These are phyloP conservation scores for Exidia glandulosa DNA, from an alignment of 768 basidiomycete genomes.

Conservation along the genomic window DNA sequence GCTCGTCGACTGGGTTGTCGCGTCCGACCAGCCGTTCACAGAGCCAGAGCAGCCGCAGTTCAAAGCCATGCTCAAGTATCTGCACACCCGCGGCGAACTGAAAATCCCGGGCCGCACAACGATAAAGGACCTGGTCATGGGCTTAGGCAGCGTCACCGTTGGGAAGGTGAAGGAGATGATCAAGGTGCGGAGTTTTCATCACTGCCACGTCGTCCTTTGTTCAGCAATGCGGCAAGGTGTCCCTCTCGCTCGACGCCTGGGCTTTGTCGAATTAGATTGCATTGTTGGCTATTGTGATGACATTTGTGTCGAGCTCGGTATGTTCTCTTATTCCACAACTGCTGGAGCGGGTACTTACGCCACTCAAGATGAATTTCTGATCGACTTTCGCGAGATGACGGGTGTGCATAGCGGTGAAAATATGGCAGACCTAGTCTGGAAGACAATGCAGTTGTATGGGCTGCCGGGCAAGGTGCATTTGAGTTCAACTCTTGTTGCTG, in stretches of 20 bases:
- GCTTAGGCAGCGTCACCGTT: constrained; percentile 8
- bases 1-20: constrained; percentile 8
- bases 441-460: constrained; percentile 17
- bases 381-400: constrained; percentile 25
- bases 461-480: constrained; percentile 13
- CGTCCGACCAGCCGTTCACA: constrained; percentile 13
- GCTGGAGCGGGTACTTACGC: too few species aligned
- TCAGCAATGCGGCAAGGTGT: constrained; percentile 9
- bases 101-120: constrained; percentile 4
- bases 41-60: constrained; percentile 12
- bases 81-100: constrained; percentile 3
- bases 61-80: constrained; percentile 8
- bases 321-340: too few species aligned
- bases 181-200: constrained; percentile 3
- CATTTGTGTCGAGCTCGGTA: constrained; percentile 13
- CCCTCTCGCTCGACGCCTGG: constrained; percentile 16
- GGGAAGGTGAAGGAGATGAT: constrained; percentile 9
- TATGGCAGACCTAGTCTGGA: constrained; percentile 25
- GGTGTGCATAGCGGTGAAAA: constrained; percentile 26
- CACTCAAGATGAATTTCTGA: constrained; percentile 6
- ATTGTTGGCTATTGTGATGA: constrained; percentile 16
- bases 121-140: constrained; percentile 9
- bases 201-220: not conserved
- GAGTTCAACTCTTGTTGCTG: not conserved
- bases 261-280: constrained; percentile 17